Conservation (phyloP, 306 rosid species). For the Trifolium pratense region DNA sequence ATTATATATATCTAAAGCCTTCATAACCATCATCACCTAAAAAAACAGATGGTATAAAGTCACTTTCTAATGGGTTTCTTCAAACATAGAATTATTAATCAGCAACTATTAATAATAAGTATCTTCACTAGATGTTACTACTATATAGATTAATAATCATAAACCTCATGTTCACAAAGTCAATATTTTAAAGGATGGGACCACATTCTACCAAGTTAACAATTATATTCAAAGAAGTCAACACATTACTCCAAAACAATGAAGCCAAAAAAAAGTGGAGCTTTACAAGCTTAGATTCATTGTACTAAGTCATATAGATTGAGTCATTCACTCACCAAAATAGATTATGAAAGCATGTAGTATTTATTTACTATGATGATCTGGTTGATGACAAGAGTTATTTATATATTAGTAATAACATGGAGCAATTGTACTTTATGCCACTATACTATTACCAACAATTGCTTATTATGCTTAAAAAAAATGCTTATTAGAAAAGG, state of each 20-base stretch:
- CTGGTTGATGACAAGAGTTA: neutral
- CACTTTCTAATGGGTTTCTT: slow-evolving; percentile 40
- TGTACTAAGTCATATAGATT: slow-evolving; percentile 38
- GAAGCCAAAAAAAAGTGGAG: slow-evolving; percentile 20
- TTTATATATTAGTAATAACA: no score
- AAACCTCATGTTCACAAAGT: neutral
- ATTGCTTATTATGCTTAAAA: no score
- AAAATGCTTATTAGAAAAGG: no score
- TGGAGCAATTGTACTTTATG: neutral
- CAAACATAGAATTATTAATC: slow-evolving; percentile 14
- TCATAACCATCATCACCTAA: slow-evolving; percentile 19
- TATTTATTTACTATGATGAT: neutral
- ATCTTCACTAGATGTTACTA: neutral
- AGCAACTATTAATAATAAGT: slow-evolving; percentile 12
- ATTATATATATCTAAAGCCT: neutral
- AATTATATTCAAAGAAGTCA: slow-evolving; percentile 20
- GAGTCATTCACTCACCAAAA: neutral
- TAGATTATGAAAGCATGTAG: slow-evolving; percentile 5
- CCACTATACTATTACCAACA: neutral
- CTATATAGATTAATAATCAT: neutral
- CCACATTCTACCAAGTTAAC: slow-evolving; percentile 21
- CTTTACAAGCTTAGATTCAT: slow-evolving; percentile 42
- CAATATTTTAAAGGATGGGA: neutral
- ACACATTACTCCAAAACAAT: slow-evolving; percentile 27
- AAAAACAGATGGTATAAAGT: slow-evolving; percentile 24